phyloP scores from a whole-genome alignment of 345 rosid genomes.

The Arabis alpina region DNA sequence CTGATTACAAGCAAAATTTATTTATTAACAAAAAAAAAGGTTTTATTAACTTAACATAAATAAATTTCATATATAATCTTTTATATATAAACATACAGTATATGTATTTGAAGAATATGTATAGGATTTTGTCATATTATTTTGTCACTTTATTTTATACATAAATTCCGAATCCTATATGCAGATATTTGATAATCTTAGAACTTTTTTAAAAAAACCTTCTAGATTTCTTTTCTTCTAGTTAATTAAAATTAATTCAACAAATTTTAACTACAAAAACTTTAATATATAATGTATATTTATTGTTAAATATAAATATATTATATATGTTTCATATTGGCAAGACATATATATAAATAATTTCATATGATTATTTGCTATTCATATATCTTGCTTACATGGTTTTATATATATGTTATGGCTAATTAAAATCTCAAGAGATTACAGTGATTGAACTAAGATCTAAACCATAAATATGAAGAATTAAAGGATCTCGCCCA shows the following conservation, averaged over 20 bases:
- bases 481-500: slow-evolving; percentile 23
- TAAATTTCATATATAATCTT: no score
- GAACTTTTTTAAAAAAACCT: not conserved
- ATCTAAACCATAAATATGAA: slow-evolving; percentile 20
- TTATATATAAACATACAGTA: not conserved
- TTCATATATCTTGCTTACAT: not conserved
- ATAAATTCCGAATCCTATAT: not conserved
- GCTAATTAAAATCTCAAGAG: slow-evolving; percentile 21
- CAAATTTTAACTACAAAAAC: slow-evolving; percentile 9
- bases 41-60: no score
- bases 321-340: not conserved
- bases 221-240: not conserved
- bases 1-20: no score
- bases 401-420: slow-evolving; percentile 1
- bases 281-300: slow-evolving; percentile 9
- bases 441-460: slow-evolving; percentile 19
- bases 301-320: slow-evolving; percentile 16
- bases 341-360: slow-evolving; percentile 12
- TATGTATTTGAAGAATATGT: not conserved
- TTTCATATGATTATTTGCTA: slow-evolving; percentile 1
- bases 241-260: slow-evolving; percentile 5
- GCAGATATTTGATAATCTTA: slow-evolving; percentile 4
- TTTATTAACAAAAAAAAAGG: no score
- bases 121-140: slow-evolving; percentile 14
- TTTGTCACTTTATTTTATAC: not conserved